Base-by-base conservation (phyloP, 192 early-diverging fungal genomes). In the Paraglomus brasilianum region DNA sequence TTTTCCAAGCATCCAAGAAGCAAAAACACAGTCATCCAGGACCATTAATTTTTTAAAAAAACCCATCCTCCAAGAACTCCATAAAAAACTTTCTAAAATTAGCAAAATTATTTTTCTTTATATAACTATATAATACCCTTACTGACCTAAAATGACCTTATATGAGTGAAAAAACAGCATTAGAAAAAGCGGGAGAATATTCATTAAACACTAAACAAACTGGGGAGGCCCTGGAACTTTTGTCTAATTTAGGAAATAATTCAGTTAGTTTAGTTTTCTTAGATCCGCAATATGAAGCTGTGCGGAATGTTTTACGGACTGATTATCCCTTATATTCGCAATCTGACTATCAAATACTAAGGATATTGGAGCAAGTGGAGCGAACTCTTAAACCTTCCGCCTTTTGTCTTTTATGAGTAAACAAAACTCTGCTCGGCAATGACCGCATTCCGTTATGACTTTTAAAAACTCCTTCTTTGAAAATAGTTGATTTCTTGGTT, bases 401-500 rank as follows among this genome's bases (percentile, higher is more conserved):
- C 5, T 61, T 61, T 61, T 61, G 58, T 5, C 40, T 61, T 0
- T 42, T 61, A 5, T 61, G 42, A 41, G n/a, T 61, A 1, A 61
- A 61, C 11, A 61, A 61, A 61, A 42, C 39, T 42, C n/a, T 61
- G 13, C 4, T 61, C 0, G 39, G 58, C 0, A 61, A 42, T 61
- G 42, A 61, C 11, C 10, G 58, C 1, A 42, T 61, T 4, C 58
- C 58, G 7, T 4, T 42, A 6, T 61, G 58, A 61, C 4, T 61
- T 5, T 60, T 60, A 40, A 61, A 61, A 42, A 42, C 58, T 61
- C 38, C 58, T 41, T 0, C 39, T 43, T 24, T 61, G 14, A 61
- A 61, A 61, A 61, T 61, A 61, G 58, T 61, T 0, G 58, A 61
- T 61, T 61, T 5, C 17, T 24, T 61, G 13, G 58, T 61, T 1